phyloP scores from a whole-genome alignment of 345 rosid species.

The Aquilaria malaccensis region DNA sequence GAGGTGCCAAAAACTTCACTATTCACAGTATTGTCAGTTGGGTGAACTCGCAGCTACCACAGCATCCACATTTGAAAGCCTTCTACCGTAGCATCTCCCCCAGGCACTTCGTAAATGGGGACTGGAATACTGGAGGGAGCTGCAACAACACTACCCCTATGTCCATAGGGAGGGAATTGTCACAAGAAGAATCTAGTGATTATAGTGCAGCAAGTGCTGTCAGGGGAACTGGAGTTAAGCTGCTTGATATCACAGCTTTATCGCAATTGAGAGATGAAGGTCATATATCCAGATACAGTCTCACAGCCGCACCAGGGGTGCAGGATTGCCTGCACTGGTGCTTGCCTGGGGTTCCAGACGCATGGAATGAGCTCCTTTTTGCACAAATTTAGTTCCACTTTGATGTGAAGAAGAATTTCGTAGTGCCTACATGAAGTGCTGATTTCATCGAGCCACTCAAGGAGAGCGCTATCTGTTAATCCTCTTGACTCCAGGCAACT shows the following conservation, averaged over 20 bases:
- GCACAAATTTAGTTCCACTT: constrained; percentile 26
- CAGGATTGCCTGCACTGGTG: constrained; percentile 85
- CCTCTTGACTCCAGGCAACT: background rate
- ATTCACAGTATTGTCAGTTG: constrained; percentile 60
- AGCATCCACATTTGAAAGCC: constrained; percentile 47
- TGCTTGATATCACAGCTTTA: constrained; percentile 60
- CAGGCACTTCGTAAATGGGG: constrained; percentile 74
- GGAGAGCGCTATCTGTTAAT: background rate
- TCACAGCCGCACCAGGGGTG: constrained; percentile 39
- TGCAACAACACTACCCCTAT: constrained; percentile 66
- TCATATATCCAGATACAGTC: constrained; percentile 61
- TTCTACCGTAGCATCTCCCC: constrained; percentile 77
- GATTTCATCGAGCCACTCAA: background rate
- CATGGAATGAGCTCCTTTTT: constrained; percentile 63
- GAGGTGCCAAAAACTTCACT: constrained; percentile 62
- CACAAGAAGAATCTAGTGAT: constrained; percentile 65
- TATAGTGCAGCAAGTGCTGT: constrained; percentile 45
- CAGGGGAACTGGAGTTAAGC: constrained; percentile 58
- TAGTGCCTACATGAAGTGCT: background rate
- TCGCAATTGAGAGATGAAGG: constrained; percentile 79
- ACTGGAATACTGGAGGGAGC: constrained; percentile 89
- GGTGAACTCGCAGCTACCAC: constrained; percentile 58
- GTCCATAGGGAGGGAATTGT: constrained; percentile 65
- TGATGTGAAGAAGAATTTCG: background rate
- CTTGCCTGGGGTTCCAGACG: constrained; percentile 71